Conservation (phyloP, 2,329 filamentous ascomycete genomes). For the Talaromyces rugulosus region DNA sequence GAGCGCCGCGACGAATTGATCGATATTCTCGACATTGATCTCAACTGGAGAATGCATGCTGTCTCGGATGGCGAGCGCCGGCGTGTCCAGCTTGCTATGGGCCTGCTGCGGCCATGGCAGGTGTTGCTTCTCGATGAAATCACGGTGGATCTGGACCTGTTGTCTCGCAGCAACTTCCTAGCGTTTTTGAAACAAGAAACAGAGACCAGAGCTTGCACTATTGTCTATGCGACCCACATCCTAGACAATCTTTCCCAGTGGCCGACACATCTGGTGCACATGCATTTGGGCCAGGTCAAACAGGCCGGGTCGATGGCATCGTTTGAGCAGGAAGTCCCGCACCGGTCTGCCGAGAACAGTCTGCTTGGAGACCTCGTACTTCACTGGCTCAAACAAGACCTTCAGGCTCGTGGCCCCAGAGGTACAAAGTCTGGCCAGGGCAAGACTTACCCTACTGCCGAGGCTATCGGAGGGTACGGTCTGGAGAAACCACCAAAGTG, state of each 20-base stretch:
- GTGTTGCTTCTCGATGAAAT: constrained; percentile 92
- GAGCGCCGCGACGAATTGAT: constrained; percentile 83
- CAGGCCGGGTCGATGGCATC: constrained; percentile 73
- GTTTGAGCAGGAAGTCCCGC: constrained; percentile 57
- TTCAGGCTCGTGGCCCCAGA: constrained; percentile 73
- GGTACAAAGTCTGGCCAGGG: constrained; percentile 41
- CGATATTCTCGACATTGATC: constrained; percentile 83
- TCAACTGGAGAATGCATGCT: constrained; percentile 90
- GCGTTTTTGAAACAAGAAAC: constrained; percentile 84
- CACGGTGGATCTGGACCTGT: constrained; percentile 90
- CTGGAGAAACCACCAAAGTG: constrained; percentile 42
- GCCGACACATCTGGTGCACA: constrained; percentile 94
- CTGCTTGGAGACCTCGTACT: constrained; percentile 82
- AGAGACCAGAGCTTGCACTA: constrained; percentile 73
- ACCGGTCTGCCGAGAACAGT: constrained; percentile 66
- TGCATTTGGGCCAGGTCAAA: constrained; percentile 84
- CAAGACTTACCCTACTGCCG: constrained; percentile 50
- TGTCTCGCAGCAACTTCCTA: constrained; percentile 80
- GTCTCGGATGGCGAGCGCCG: constrained; percentile 90
- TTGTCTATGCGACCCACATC: constrained; percentile 97
- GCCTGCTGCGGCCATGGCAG: constrained; percentile 83
- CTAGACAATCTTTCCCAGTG: constrained; percentile 90
- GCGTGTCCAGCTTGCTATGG: constrained; percentile 94
- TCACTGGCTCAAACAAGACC: constrained; percentile 77
- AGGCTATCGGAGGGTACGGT: constrained; percentile 63